These are phyloP conservation scores for Eucalyptus regnans DNA, from an alignment of 345 rosid genomes.

Conservation along the genomic window DNA sequence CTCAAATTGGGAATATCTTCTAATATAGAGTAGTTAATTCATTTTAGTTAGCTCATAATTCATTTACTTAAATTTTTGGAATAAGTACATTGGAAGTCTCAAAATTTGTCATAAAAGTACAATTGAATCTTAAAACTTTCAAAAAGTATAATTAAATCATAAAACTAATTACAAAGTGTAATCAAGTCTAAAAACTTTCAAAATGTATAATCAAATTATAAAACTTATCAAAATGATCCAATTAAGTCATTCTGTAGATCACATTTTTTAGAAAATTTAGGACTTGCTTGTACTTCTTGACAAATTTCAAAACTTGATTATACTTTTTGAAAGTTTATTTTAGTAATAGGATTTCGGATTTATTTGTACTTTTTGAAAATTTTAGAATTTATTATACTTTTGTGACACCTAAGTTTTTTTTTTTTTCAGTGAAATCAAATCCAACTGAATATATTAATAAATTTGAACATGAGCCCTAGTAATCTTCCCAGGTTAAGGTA, in stretches of 20 bases:
- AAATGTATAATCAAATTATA: neutral
- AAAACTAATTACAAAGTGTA: too few relatives aligned
- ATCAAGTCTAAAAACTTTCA: too few relatives aligned
- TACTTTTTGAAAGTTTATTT: too few relatives aligned
- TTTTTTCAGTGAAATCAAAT: neutral
- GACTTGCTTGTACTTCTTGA: too few relatives aligned
- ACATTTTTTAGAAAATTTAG: too few relatives aligned
- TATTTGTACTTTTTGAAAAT: rapidly evolving
- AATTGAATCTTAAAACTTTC: rapidly evolving
- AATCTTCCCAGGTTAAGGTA: neutral
- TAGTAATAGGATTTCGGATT: rapidly evolving
- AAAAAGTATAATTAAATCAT: too few relatives aligned
- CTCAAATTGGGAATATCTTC: neutral
- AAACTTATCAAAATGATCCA: neutral
- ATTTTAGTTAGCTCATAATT: too few relatives aligned
- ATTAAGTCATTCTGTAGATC: rapidly evolving
- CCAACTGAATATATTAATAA: neutral
- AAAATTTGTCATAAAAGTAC: rapidly evolving
- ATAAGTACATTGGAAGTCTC: too few relatives aligned
- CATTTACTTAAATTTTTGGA: neutral
- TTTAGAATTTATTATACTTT: too few relatives aligned
- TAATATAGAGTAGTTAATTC: neutral
- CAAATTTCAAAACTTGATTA: rapidly evolving
- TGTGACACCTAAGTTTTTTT: neutral
- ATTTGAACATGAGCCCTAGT: rapidly evolving